A percentile compares a stretch with the other conserved stretches of the same genome.
Conservation (phyloP, 2,329 filamentous ascomycete species). For the Aspergillus novoparasiticus region DNA sequence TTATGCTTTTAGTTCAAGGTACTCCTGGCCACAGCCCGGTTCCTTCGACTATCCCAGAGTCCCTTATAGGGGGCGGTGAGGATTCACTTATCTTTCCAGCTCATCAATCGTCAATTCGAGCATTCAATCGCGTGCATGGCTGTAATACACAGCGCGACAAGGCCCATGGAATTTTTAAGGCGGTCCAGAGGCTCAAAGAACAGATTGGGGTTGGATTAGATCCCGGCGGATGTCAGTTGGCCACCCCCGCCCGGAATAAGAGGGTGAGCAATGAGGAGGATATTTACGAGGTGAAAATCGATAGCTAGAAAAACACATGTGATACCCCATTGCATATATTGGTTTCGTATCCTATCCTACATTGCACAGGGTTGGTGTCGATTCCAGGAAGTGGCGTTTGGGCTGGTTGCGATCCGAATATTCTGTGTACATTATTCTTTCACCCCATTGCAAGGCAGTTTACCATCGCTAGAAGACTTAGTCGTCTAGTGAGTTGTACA, state of each 20-base stretch:
- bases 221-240: slow-evolving; percentile 55
- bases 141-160: slow-evolving; percentile 48
- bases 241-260: slow-evolving; percentile 53
- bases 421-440: not conserved
- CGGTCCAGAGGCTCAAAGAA: slow-evolving; percentile 53
- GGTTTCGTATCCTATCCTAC: not conserved
- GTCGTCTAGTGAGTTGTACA: not conserved
- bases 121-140: slow-evolving; percentile 47
- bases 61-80: slow-evolving; percentile 28
- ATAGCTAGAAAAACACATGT: slow-evolving; percentile 2
- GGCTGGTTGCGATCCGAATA: not conserved
- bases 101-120: slow-evolving; percentile 37
- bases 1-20: slow-evolving; percentile 20
- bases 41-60: slow-evolving; percentile 50
- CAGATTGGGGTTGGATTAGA: slow-evolving; percentile 57
- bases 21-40: slow-evolving; percentile 11
- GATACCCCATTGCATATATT: slow-evolving; percentile 6
- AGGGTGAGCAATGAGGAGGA: slow-evolving; percentile 56
- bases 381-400: slow-evolving; percentile 2
- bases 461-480: not conserved
- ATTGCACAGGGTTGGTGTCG: slow-evolving; percentile 4
- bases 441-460: not conserved
- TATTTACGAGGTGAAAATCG: slow-evolving; percentile 36
- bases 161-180: slow-evolving; percentile 47
- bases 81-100: slow-evolving; percentile 41